Evolutionary conservation across 768 basidiomycete species (phyloP).

Genomic region (Suillus subaureus): DNA sequence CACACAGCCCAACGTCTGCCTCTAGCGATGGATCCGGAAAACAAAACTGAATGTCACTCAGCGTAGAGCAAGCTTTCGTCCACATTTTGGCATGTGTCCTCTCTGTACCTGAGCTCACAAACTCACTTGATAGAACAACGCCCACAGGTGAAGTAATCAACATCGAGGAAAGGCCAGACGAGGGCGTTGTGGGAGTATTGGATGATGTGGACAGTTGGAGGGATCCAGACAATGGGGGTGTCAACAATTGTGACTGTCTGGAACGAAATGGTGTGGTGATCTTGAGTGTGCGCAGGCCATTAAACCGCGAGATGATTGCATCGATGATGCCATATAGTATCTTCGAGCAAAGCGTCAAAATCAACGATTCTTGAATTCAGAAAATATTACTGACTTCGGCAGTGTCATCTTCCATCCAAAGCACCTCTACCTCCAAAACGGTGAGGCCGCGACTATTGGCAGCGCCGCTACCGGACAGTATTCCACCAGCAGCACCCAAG

Average conservation of each 20-base stretch:
- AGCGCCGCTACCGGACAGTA: conserved; percentile 16
- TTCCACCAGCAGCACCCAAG: conserved; percentile 26
- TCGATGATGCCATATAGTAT: conserved; percentile 32
- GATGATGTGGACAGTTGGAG: conserved; percentile 13
- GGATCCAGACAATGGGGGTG: conserved; percentile 8
- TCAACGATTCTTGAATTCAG: background rate
- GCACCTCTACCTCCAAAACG: conserved; percentile 30
- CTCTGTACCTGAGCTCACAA: conserved; percentile 29
- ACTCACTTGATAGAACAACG: conserved; percentile 22
- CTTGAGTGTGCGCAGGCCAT: conserved; percentile 30
- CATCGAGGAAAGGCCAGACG: background rate
- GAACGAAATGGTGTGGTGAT: conserved; percentile 35
- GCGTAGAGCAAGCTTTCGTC: conserved; percentile 30
- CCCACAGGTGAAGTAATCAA: background rate
- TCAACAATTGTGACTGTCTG: conserved; percentile 18
- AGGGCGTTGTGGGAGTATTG: background rate
- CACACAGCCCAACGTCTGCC: conserved; percentile 30
- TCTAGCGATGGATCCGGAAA: conserved; percentile 31
- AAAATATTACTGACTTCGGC: conserved; percentile 26
- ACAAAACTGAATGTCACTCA: conserved; percentile 31
- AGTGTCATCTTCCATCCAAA: conserved; percentile 29
- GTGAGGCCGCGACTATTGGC: conserved; percentile 17
- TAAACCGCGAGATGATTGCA: conserved; percentile 34
- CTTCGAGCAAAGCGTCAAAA: conserved; percentile 15
- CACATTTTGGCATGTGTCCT: conserved; percentile 30